phyloP scores from a whole-genome alignment of 1,284 basidiomycete genomes.

The Apiotrichum domesticum region DNA sequence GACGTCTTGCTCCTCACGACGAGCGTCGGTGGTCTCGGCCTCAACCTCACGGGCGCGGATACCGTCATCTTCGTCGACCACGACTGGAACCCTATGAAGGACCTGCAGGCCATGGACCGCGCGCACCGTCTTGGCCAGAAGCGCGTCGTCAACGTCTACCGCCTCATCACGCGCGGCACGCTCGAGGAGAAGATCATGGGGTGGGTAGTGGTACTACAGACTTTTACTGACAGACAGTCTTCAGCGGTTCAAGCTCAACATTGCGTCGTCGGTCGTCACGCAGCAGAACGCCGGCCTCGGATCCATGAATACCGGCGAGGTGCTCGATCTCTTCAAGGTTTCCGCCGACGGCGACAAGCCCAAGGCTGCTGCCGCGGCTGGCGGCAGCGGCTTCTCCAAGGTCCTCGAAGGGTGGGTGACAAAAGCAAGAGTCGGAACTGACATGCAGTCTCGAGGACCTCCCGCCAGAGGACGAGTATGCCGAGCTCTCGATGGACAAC shows the following conservation, averaged over 20 bases:
- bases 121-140: conserved; percentile 98
- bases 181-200: conserved; percentile 99
- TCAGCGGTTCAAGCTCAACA: conserved; percentile 98
- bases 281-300: conserved; percentile 91
- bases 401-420: conserved; percentile 58
- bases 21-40: conserved; percentile 89
- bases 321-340: conserved; percentile 86
- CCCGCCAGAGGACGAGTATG: conserved; percentile 83
- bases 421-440: neutral
- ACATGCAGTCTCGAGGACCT: conserved; percentile 66
- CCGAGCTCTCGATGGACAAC: conserved; percentile 71
- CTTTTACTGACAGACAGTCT: conserved; percentile 52
- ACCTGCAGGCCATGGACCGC: conserved; percentile 98
- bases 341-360: conserved; percentile 60
- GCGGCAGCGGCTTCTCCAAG: conserved; percentile 59
- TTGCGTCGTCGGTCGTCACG: conserved; percentile 92
- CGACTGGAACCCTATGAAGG: conserved; percentile 99
- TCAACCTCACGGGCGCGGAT: conserved; percentile 96
- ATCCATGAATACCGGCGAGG: conserved; percentile 96
- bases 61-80: conserved; percentile 99
- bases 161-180: conserved; percentile 92
- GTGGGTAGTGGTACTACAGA: conserved; percentile 50
- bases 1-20: conserved; percentile 95
- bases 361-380: neutral
- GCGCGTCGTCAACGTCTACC: conserved; percentile 98